A percentile compares a stretch with the other conserved stretches of the same genome.
Evolutionary conservation across 1,284 basidiomycete species (phyloP).

Genomic region (Inonotus obliquus): DNA sequence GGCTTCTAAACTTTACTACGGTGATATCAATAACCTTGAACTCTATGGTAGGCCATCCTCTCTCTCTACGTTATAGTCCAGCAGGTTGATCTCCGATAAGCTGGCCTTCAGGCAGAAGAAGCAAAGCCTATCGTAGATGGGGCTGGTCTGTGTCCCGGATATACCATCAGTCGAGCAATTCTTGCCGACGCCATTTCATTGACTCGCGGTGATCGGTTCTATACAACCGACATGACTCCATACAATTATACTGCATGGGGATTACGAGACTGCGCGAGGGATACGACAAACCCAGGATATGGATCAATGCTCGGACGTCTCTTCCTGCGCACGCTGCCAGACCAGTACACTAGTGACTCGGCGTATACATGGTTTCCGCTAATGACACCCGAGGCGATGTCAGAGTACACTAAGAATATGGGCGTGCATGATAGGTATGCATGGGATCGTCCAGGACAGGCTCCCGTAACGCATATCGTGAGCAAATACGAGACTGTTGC

Average conservation of each 20-base stretch:
- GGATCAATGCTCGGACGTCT: constrained; percentile 73
- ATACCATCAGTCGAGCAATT: constrained; percentile 84
- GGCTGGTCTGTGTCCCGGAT: constrained; percentile 80
- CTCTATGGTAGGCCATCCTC: constrained; percentile 44
- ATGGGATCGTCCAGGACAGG: constrained; percentile 39
- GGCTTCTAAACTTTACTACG: constrained; percentile 71
- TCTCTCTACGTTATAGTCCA: not conserved
- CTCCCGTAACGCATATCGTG: constrained; percentile 30
- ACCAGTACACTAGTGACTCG: constrained; percentile 63
- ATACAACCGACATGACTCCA: constrained; percentile 78
- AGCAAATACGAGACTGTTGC: constrained; percentile 47
- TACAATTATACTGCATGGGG: constrained; percentile 81
- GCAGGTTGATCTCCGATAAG: constrained; percentile 21
- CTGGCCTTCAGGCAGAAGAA: constrained; percentile 65
- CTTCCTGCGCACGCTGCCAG: constrained; percentile 68
- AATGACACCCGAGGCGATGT: constrained; percentile 71
- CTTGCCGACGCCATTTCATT: constrained; percentile 85
- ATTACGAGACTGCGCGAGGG: constrained; percentile 71
- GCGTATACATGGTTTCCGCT: constrained; percentile 85
- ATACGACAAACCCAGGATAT: constrained; percentile 60
- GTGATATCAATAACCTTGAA: constrained; percentile 75
- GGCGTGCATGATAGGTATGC: constrained; percentile 50
- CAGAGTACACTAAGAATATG: constrained; percentile 50
- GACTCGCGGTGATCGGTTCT: constrained; percentile 79
- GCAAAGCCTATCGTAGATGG: constrained; percentile 73